Evolutionary conservation across 805 yeast species (phyloP).

Genomic region (Candida odintsovae): DNA sequence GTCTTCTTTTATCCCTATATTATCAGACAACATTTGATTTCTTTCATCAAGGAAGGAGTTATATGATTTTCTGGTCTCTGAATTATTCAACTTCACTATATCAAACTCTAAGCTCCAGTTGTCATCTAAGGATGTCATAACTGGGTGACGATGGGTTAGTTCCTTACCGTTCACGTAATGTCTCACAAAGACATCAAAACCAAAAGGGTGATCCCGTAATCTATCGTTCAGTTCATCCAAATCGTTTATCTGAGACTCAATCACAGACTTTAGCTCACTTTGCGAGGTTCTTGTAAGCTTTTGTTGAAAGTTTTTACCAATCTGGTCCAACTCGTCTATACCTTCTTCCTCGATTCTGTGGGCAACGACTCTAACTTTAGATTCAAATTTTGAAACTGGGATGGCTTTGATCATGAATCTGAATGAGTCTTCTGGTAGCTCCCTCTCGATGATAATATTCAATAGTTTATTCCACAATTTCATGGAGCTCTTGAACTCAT

Average conservation of each 20-base stretch:
- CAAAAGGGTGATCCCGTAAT: conserved; percentile 25
- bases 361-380: conserved; percentile 29
- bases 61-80: conserved; percentile 17
- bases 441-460: conserved; percentile 29
- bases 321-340: conserved; percentile 18
- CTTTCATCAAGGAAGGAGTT: conserved; percentile 21
- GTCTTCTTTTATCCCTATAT: conserved; percentile 13
- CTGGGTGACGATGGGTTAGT: conserved; percentile 17
- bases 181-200: conserved; percentile 32
- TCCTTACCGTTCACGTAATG: conserved; percentile 32
- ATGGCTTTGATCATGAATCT: conserved; percentile 28
- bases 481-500: conserved; percentile 60
- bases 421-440: conserved; percentile 28
- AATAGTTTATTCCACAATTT: conserved; percentile 44
- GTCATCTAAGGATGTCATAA: conserved; percentile 17
- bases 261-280: conserved; percentile 6
- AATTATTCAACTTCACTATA: conserved; percentile 21
- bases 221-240: conserved; percentile 17
- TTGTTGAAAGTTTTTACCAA: conserved; percentile 12
- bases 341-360: conserved; percentile 27
- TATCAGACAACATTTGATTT: conserved; percentile 21
- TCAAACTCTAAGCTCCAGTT: conserved; percentile 30
- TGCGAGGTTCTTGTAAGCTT: conserved; percentile 4
- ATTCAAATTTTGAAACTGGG: conserved; percentile 12
- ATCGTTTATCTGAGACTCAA: conserved; percentile 14